These are phyloP conservation scores for Coccomyxa sp. DNA, from an alignment of 139 green algal species.

Conservation along the genomic window DNA sequence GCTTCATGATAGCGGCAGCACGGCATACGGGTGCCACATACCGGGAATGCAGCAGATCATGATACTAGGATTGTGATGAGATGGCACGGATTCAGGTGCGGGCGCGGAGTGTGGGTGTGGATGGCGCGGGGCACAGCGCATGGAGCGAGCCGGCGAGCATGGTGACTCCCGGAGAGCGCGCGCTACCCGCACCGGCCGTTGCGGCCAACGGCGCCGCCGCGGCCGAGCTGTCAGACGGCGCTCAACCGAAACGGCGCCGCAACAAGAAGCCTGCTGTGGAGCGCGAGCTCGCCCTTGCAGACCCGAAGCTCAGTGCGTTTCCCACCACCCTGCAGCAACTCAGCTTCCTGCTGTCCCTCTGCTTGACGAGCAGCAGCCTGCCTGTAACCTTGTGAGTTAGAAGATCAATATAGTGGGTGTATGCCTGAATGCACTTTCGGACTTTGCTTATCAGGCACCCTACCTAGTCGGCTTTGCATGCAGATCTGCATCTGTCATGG, in stretches of 20 bases:
- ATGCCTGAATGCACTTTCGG: no score
- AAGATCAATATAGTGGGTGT: no score
- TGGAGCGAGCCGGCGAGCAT: conserved; percentile 37
- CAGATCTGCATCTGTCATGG: no score
- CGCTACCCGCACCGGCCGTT: background rate
- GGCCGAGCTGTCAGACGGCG: background rate
- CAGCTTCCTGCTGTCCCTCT: no score
- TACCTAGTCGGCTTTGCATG: no score
- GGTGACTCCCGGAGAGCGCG: background rate
- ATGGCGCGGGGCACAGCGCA: conserved; percentile 45
- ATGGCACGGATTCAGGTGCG: conserved; percentile 15
- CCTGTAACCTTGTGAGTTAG: no score
- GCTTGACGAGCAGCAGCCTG: no score
- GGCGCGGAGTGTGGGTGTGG: conserved; percentile 47
- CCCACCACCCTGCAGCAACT: no score
- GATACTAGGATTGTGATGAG: no score
- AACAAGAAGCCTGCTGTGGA: background rate
- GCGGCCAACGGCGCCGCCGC: no score
- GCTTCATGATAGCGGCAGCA: background rate
- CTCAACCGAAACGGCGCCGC: background rate
- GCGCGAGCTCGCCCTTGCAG: background rate
- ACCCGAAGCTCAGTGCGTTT: background rate
- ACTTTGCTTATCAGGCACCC: no score
- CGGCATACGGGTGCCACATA: background rate
- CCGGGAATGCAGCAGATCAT: background rate